Evolutionary conservation across 345 rosid species (phyloP).

Genomic region (Triadica sebifera): DNA sequence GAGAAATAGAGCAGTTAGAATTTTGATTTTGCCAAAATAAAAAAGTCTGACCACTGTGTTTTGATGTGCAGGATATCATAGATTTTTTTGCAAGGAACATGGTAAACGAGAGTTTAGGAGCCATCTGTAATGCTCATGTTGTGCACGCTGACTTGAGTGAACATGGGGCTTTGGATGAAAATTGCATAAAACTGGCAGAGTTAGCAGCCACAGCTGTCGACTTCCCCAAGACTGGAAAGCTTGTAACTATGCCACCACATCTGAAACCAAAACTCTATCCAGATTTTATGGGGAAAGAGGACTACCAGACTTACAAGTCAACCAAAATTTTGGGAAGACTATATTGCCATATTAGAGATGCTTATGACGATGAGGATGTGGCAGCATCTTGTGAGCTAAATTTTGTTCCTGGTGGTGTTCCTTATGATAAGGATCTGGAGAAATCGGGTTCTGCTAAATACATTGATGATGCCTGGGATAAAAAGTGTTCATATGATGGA

Average conservation of each 20-base stretch:
- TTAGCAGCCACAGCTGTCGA: conserved; percentile 92
- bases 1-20: not conserved
- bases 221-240: conserved; percentile 85
- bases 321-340: conserved; percentile 75
- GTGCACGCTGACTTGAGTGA: conserved; percentile 83
- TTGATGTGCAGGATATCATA: conserved; percentile 57
- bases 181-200: conserved; percentile 64
- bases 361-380: conserved; percentile 46
- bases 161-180: conserved; percentile 65
- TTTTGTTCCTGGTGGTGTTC: conserved; percentile 42
- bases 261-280: conserved; percentile 78
- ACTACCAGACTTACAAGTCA: conserved; percentile 64
- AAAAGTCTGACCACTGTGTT: conserved; percentile 1
- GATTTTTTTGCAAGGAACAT: conserved; percentile 70
- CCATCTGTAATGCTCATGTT: conserved; percentile 79
- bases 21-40: not conserved
- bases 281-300: conserved; percentile 89
- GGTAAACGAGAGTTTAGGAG: conserved; percentile 68
- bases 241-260: conserved; percentile 58
- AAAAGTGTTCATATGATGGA: conserved; percentile 71
- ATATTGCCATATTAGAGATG: conserved; percentile 58
- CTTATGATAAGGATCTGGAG: conserved; percentile 62
- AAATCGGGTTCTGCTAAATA: conserved; percentile 54
- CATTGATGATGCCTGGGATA: conserved; percentile 68
- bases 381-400: conserved; percentile 38